phyloP scores from a whole-genome alignment of 768 basidiomycete genomes.

The Amanita jacksonii region DNA sequence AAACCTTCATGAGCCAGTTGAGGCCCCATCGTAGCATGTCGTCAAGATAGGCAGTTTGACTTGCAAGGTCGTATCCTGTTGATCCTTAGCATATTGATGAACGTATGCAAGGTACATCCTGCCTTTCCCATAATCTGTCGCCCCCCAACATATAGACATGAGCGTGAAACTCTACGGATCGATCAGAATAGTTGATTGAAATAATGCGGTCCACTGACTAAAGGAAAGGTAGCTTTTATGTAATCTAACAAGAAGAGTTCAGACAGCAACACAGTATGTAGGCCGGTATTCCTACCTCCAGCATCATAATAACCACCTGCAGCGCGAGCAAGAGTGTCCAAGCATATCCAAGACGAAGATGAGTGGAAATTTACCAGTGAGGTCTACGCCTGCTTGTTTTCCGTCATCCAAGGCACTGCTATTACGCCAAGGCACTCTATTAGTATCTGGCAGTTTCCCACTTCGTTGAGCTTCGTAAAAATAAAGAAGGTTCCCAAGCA shows the following conservation, averaged over 20 bases:
- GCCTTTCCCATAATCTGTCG: slow-evolving; percentile 76
- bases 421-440: slow-evolving; percentile 84
- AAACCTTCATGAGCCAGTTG: slow-evolving; percentile 85
- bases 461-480: slow-evolving; percentile 92
- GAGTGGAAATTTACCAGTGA: slow-evolving; percentile 40
- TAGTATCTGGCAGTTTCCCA: slow-evolving; percentile 55
- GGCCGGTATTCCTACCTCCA: slow-evolving; percentile 47
- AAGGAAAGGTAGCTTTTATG: slow-evolving; percentile 80
- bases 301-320: slow-evolving; percentile 83
- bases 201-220: slow-evolving; percentile 39
- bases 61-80: slow-evolving; percentile 71
- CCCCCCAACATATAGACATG: slow-evolving; percentile 88
- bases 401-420: slow-evolving; percentile 74
- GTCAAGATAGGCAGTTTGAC: slow-evolving; percentile 89
- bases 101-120: slow-evolving; percentile 3
- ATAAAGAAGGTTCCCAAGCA: slow-evolving; percentile 74
- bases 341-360: neutral
- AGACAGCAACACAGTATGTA: neutral
- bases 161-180: slow-evolving; percentile 59
- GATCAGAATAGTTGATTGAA: neutral
- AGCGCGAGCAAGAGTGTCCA: slow-evolving; percentile 3
- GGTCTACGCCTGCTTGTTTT: slow-evolving; percentile 57
- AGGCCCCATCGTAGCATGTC: slow-evolving; percentile 85
- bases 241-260: slow-evolving; percentile 43
- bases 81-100: slow-evolving; percentile 1